Base-by-base conservation (phyloP, 331 rosid genomes). In the Cucumis variabilis region DNA sequence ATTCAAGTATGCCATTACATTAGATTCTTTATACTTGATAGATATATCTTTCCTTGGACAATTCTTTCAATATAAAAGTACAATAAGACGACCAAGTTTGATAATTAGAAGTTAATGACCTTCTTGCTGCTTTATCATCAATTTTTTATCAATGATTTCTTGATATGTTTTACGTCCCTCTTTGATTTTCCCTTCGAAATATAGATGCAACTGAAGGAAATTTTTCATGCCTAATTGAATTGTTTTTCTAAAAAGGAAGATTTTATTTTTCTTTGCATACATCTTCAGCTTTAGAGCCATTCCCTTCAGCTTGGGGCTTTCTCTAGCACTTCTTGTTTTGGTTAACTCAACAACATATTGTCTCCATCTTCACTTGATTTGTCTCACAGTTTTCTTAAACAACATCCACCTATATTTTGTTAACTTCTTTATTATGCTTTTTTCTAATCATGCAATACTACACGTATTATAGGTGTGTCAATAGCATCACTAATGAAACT, bases 401-500 rank as follows among this genome's bases (percentile, higher is more conserved):
- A 19, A 44, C 46, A 71, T 71, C 12, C 81, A 20, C 81, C n/a
- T 37, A 37, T 44, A 74, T 17, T 76, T 76, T 76, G 21, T 76
- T 28, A 20, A 11, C 21, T 63, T 37, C 58, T 33, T 67, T 37
- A 6, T 12, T 83, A n/a, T 30, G 33, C 9, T 6, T 33, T 55
- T 60, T 63, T 60, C 77, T 84, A 84, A 84, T 41, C 21, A 33
- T 83, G 73, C 27, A 24, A 83, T 63, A 30, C 11, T 41, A 62
- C 27, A 86, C 41, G 75, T 89, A 75, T 23, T 89, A 53, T 53
- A 96, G 99, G 99, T 90, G 99, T 96, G 85, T 91, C 99, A 74
- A 92, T 96, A 94, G 99, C 99, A 87, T 96, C 99, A 27, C 84
- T 96, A 90, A 96, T 98, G 66, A 98, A 96, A 90, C 98, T 96